These are phyloP conservation scores for Clonostachys solani DNA, from an alignment of 2,329 filamentous ascomycete genomes.

Conservation along the genomic window DNA sequence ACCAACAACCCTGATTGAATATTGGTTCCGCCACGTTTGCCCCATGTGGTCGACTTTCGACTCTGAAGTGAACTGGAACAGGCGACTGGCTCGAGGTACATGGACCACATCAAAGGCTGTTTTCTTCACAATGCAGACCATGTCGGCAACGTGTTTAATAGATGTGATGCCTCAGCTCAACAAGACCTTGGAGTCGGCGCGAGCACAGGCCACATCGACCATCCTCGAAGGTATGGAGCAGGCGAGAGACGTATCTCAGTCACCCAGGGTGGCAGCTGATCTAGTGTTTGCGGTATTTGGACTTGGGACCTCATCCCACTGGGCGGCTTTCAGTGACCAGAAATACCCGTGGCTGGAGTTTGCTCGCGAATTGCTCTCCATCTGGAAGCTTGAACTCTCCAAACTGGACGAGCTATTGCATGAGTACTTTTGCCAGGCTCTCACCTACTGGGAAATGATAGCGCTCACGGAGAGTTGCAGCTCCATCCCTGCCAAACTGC, in stretches of 20 bases:
- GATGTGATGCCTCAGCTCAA: neutral
- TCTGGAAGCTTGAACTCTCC: neutral
- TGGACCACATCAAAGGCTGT: neutral
- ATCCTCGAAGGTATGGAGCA: neutral
- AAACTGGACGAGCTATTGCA: neutral
- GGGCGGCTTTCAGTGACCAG: neutral
- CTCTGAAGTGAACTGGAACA: neutral
- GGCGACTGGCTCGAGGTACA: neutral
- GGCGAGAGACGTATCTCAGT: neutral
- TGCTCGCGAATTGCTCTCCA: neutral
- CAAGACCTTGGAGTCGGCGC: neutral
- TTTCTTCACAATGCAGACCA: neutral
- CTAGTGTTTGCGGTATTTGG: neutral
- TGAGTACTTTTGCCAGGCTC: neutral
- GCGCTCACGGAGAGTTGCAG: neutral
- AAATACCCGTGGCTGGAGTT: neutral
- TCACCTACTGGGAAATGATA: constrained; percentile 1
- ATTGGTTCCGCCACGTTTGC: neutral
- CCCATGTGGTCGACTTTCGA: constrained; percentile 1
- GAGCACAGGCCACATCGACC: neutral
- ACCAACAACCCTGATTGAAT: neutral
- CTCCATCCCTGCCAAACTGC: neutral
- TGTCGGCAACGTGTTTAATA: neutral
- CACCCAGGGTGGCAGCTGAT: neutral
- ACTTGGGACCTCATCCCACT: neutral